phyloP scores from a whole-genome alignment of 2,329 filamentous ascomycete species.

The Lachnellula hyalina region DNA sequence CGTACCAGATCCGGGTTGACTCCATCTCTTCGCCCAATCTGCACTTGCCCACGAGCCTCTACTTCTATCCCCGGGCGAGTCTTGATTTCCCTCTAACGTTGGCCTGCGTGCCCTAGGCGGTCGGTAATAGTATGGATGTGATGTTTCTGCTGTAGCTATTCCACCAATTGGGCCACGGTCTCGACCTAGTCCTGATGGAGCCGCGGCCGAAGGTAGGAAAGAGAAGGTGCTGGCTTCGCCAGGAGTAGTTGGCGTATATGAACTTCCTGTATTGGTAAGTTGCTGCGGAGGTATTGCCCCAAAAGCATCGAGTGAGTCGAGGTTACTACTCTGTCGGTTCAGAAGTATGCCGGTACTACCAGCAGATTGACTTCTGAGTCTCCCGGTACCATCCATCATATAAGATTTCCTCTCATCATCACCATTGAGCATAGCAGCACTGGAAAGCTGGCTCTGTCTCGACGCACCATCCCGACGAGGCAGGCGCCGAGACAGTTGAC shows the following conservation, averaged over 20 bases:
- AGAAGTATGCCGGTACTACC: constrained; percentile 57
- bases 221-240: constrained; percentile 67
- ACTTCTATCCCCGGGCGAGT: constrained; percentile 35
- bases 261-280: constrained; percentile 52
- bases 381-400: constrained; percentile 40
- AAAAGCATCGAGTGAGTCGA: constrained; percentile 46
- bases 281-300: constrained; percentile 35
- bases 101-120: constrained; percentile 69
- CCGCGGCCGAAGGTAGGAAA: constrained; percentile 50
- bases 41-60: constrained; percentile 41
- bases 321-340: constrained; percentile 47
- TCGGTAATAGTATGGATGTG: constrained; percentile 77
- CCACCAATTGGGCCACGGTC: constrained; percentile 38
- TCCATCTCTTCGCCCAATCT: constrained; percentile 38
- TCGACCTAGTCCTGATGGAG: constrained; percentile 19
- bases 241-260: constrained; percentile 67
- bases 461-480: constrained; percentile 57
- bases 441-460: constrained; percentile 77
- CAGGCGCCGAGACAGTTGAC: constrained; percentile 72
- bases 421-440: constrained; percentile 69
- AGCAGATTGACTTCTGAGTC: constrained; percentile 56
- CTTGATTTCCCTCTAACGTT: constrained; percentile 45
- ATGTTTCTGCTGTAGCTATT: constrained; percentile 44
- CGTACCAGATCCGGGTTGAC: constrained; percentile 25
- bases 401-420: constrained; percentile 63